phyloP scores from a whole-genome alignment of 805 yeast genomes.

The Blastobotrys americana region DNA sequence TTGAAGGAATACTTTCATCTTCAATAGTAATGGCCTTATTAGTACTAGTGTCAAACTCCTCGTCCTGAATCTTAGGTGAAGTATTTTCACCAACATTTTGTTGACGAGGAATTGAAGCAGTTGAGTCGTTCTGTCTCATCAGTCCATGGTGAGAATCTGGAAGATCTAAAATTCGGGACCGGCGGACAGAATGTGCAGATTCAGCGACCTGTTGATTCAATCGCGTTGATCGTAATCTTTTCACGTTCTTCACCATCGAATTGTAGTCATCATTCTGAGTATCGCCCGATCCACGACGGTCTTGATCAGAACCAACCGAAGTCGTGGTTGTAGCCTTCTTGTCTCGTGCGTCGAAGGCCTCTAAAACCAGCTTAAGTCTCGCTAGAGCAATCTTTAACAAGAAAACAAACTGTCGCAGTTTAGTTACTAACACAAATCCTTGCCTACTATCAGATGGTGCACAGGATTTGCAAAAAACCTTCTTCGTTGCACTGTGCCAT shows the following conservation, averaged over 20 bases:
- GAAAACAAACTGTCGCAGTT: slow-evolving; percentile 65
- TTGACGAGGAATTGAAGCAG: slow-evolving; percentile 9
- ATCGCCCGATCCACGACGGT: not conserved
- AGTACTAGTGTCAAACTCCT: not conserved
- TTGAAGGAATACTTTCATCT: slow-evolving; percentile 8
- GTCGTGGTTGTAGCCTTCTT: slow-evolving; percentile 5
- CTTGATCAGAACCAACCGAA: not conserved
- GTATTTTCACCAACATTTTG: not conserved
- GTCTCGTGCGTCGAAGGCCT: slow-evolving; percentile 22
- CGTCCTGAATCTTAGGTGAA: not conserved
- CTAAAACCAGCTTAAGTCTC: slow-evolving; percentile 43
- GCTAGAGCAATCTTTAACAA: slow-evolving; percentile 77
- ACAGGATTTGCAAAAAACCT: slow-evolving; percentile 58
- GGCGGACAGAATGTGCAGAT: slow-evolving; percentile 53
- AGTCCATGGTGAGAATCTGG: slow-evolving; percentile 33
- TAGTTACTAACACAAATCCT: slow-evolving; percentile 51
- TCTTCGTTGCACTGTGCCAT: slow-evolving; percentile 30
- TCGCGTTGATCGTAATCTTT: slow-evolving; percentile 65
- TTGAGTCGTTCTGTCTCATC: slow-evolving; percentile 16
- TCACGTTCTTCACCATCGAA: slow-evolving; percentile 66
- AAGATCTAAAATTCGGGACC: slow-evolving; percentile 58
- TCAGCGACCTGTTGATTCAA: slow-evolving; percentile 52
- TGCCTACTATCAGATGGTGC: slow-evolving; percentile 30
- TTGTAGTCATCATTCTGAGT: slow-evolving; percentile 36
- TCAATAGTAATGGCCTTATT: slow-evolving; percentile 10